Evolutionary conservation across 2,329 filamentous ascomycete species (phyloP), one percentile per base, ranked within the genome.

Genomic region (Mycocentrospora acerina): DNA sequence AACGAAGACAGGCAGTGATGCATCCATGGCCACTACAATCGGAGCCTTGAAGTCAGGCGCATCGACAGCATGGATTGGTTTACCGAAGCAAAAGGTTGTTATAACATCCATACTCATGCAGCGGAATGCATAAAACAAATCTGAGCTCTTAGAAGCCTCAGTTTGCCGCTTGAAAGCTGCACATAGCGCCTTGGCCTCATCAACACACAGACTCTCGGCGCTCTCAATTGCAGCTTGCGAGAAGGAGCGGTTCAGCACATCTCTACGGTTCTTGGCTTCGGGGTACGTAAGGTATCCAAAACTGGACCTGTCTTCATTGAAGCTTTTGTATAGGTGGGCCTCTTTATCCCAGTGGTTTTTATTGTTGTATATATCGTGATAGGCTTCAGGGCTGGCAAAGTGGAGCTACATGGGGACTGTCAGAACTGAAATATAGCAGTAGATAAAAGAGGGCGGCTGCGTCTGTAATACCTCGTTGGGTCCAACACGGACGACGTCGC

Each of bases 331-430:
- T 1, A 72, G 51, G 0, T 27, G 40, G 1, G 45, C 46, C 28
- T 74, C 69, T 37, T 74, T 74, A 40, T 72, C 62, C 69, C 70
- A 72, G 12, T 62, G 57, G 30, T 68, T 67, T 27, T 56, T 60
- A 33, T 58, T 57, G 46, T 66, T 69, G 52, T 73, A 73, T 25
- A 74, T 73, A 25, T 69, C 68, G 43, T 69, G 55, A 46, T 72
- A 74, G 16, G 66, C 69, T 7, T 62, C 33, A 1, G 71, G 71
- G 13, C 65, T 58, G 8, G 62, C 62, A 53, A 73, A 73, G 42
- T 73, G 69, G 22, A 73, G 64, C 67, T 72, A 38, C 16, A 33
- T 64, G n/a, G 9, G 32, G 22, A 11, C 14, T 14, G 27, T 48
- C 24, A 44, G 45, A 29, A 38, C n/a, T 25, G 34, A 18, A 16